These are phyloP conservation scores for Backusella macrospora DNA, from an alignment of 192 early-diverging fungal genomes.

Conservation along the genomic window DNA sequence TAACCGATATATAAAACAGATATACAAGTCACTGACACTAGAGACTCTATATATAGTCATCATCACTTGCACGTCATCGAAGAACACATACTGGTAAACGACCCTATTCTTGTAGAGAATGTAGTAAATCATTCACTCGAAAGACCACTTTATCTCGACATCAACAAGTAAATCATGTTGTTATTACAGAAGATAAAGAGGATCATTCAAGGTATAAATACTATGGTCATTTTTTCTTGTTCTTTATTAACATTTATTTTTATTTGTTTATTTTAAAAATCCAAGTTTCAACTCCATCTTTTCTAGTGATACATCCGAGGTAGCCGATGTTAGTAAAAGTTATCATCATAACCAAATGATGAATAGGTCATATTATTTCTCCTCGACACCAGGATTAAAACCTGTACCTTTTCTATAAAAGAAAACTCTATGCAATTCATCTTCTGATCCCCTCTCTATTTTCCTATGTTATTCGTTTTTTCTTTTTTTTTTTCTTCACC, in stretches of 20 bases:
- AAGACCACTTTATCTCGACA: slow-evolving; percentile 67
- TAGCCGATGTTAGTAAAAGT: not conserved
- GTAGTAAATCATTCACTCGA: slow-evolving; percentile 73
- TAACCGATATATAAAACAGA: too few relatives aligned
- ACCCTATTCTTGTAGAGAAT: slow-evolving; percentile 48
- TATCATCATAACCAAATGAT: slow-evolving; percentile 1
- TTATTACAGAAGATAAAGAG: not conserved
- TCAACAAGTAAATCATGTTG: slow-evolving; percentile 47
- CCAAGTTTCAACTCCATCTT: not conserved
- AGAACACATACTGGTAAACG: slow-evolving; percentile 27
- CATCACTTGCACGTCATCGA: slow-evolving; percentile 29
- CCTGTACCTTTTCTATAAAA: not conserved
- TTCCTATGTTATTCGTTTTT: too few relatives aligned
- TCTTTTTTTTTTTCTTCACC: too few relatives aligned
- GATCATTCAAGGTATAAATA: not conserved
- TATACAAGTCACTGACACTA: not conserved
- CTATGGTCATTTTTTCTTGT: too few relatives aligned
- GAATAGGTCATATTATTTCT: not conserved
- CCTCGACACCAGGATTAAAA: not conserved
- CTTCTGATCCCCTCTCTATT: not conserved
- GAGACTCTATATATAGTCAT: slow-evolving; percentile 32
- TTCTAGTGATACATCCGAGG: not conserved
- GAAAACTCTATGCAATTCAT: not conserved
- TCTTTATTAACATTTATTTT: not conserved
- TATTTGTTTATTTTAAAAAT: not conserved